Evolutionary conservation across 2,329 filamentous ascomycete species (phyloP).

Genomic region (Emydomyces testavorans): DNA sequence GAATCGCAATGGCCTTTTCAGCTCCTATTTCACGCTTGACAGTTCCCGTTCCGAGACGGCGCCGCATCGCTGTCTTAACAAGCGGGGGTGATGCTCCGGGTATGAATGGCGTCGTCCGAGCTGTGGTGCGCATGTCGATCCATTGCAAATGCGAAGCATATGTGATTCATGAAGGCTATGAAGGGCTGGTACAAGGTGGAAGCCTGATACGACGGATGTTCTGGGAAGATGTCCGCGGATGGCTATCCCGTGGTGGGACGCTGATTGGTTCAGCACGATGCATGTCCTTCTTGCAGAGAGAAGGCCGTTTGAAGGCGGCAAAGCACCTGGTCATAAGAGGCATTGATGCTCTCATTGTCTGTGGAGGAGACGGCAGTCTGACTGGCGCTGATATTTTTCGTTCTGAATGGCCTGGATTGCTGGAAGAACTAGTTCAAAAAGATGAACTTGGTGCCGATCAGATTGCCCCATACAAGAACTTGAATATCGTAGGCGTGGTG

Average conservation of each 20-base stretch:
- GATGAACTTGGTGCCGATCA: slow-evolving; percentile 61
- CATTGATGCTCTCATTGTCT: slow-evolving; percentile 93
- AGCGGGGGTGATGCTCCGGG: slow-evolving; percentile 88
- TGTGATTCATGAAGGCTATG: slow-evolving; percentile 86
- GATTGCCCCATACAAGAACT: slow-evolving; percentile 62
- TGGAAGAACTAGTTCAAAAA: slow-evolving; percentile 69
- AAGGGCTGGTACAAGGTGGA: slow-evolving; percentile 81
- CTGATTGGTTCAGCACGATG: slow-evolving; percentile 91
- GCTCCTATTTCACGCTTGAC: background rate
- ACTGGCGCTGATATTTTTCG: slow-evolving; percentile 93
- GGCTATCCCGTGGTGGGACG: slow-evolving; percentile 85
- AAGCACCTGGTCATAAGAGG: slow-evolving; percentile 90
- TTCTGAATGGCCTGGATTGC: slow-evolving; percentile 76
- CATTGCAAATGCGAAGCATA: slow-evolving; percentile 70
- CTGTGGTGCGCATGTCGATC: slow-evolving; percentile 83
- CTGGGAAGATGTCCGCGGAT: slow-evolving; percentile 92
- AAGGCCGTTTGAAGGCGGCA: slow-evolving; percentile 70
- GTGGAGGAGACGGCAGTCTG: slow-evolving; percentile 89
- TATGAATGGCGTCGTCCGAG: slow-evolving; percentile 85
- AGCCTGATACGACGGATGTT: slow-evolving; percentile 76
- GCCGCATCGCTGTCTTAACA: slow-evolving; percentile 78
- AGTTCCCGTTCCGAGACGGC: slow-evolving; percentile 22
- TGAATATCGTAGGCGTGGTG: slow-evolving; percentile 94
- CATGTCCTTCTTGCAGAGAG: slow-evolving; percentile 80
- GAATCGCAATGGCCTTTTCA: background rate